These are phyloP conservation scores for Pulveroboletus sp. DNA, from an alignment of 768 basidiomycete genomes.

Conservation along the genomic window DNA sequence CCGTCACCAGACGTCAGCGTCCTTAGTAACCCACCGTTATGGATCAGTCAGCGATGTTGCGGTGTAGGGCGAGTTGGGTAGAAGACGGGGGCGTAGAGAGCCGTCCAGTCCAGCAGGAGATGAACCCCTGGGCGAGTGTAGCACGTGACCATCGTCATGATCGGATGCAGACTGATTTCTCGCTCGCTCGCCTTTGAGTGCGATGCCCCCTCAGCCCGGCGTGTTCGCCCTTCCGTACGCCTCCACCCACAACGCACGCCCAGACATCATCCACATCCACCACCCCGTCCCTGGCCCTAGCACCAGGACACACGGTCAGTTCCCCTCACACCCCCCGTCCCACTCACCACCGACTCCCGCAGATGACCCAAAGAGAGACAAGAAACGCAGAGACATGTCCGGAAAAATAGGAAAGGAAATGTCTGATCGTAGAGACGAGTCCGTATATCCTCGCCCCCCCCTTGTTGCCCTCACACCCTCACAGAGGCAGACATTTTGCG, in stretches of 20 bases:
- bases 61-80: no score
- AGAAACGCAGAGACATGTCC: constrained; percentile 63
- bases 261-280: constrained; percentile 36
- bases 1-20: no score
- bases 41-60: no score
- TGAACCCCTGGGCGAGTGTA: neutral
- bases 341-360: constrained; percentile 26
- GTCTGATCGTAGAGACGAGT: constrained; percentile 75
- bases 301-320: constrained; percentile 36
- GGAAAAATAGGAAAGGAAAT: constrained; percentile 70
- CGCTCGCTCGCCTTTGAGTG: neutral
- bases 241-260: constrained; percentile 41
- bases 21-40: no score
- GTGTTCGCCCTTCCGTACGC: constrained; percentile 60
- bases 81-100: no score
- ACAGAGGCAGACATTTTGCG: constrained; percentile 54
- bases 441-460: constrained; percentile 22
- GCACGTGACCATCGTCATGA: constrained; percentile 22
- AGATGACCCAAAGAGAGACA: constrained; percentile 55
- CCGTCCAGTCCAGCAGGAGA: no score
- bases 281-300: constrained; percentile 39
- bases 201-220: constrained; percentile 68
- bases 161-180: constrained; percentile 15
- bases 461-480: constrained; percentile 11
- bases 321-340: constrained; percentile 10